Base-by-base conservation (phyloP, 306 rosid genomes). In the Heteromeles arbutifolia region DNA sequence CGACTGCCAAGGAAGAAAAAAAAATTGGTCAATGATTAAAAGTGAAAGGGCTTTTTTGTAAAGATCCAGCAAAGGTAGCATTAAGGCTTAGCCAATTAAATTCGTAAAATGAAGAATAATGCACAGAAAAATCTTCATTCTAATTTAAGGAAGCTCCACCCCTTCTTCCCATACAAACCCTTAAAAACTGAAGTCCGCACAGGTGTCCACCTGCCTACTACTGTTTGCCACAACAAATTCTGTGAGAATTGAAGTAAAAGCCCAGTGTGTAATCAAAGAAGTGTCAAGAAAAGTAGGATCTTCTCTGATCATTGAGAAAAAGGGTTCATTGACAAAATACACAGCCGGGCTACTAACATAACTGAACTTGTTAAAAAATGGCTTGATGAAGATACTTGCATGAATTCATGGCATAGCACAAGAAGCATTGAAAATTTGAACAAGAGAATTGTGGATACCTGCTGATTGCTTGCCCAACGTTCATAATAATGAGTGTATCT, bases 381-480 rank as follows among this genome's bases (percentile, higher is more conserved):
- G 5, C 8, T 10, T 0, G 10, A 24, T 22, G 29, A 78, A 61
- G 2, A 72, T 24, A 53, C 58, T 13, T n/a, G 18, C 34, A 70
- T 29, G 44, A n/a, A 29, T 19, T 52, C 44, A 8, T 50, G 44
- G 29, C 31, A 32, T 53, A 32, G 34, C 65, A 65, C 25, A 34
- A 32, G 14, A 13, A 65, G 1, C 10, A 11, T 2, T 0, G 21
- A 28, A 31, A 54, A n/a, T n/a, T 39, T 11, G 34, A 70, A 44
- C 31, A 57, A 29, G 29, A 24, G 50, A 22, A 13, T 61, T 15
- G 70, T 77, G 65, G 86, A 79, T 90, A 89, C 98, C 78, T 82
- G 84, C 78, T 93, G 98, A 82, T 93, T 93, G 86, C 93, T 93
- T 62, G 98, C 98, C 98, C 97, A 93, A 61, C 98, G 91, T 89